Conservation (phyloP, 2,329 filamentous ascomycete genomes). For the Monilinia fructigena region DNA sequence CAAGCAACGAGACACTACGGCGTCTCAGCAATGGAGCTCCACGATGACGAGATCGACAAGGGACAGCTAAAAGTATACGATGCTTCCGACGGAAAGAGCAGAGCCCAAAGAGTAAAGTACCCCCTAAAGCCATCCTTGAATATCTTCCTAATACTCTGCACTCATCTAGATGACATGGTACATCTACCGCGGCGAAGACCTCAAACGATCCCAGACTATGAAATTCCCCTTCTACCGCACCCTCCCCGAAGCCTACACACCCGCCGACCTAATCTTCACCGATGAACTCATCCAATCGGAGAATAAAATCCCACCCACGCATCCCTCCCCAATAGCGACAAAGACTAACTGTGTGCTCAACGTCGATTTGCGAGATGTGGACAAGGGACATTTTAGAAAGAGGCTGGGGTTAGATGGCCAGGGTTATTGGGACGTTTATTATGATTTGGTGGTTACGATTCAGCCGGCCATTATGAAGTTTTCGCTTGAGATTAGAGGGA, state of each 20-base stretch:
- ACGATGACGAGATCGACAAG: constrained; percentile 21
- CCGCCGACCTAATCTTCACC: constrained; percentile 26
- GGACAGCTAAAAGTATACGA: constrained; percentile 21
- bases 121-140: neutral
- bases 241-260: constrained; percentile 14
- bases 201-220: constrained; percentile 25
- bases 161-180: constrained; percentile 32
- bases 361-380: constrained; percentile 25
- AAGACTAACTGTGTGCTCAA: constrained; percentile 22
- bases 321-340: neutral
- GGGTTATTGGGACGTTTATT: constrained; percentile 20
- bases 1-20: constrained; percentile 31
- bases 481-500: constrained; percentile 23
- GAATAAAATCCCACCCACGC: constrained; percentile 14
- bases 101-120: constrained; percentile 6
- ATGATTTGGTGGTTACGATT: constrained; percentile 26
- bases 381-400: constrained; percentile 17
- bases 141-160: neutral
- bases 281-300: constrained; percentile 24
- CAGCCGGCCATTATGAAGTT: constrained; percentile 25
- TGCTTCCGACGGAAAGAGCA: neutral
- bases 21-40: constrained; percentile 22
- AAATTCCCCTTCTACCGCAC: constrained; percentile 28
- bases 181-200: constrained; percentile 30
- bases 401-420: constrained; percentile 21